Evolutionary conservation across 1,139 yeast genomes (phyloP).

Genomic region (Scheffersomyces titani): DNA sequence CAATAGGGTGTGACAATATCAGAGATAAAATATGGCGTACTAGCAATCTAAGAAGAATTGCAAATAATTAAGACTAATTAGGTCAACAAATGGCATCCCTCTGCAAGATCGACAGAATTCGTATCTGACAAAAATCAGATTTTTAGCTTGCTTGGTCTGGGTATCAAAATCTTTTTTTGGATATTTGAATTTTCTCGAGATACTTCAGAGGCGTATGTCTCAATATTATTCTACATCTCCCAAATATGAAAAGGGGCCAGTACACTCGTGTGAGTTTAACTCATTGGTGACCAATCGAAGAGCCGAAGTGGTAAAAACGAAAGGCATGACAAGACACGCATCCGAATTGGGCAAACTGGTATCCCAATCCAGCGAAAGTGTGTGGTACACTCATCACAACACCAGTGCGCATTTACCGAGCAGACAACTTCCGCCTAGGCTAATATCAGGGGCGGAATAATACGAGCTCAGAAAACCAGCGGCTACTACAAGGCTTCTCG

Average conservation of each 20-base stretch:
- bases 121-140: too few species aligned
- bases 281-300: background rate
- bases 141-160: too few species aligned
- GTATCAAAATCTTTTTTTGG: background rate
- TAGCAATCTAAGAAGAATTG: background rate
- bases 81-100: background rate
- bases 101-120: background rate
- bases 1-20: background rate
- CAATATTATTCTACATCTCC: too few species aligned
- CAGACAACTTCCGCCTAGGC: background rate
- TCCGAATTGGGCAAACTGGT: background rate
- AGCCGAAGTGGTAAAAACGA: background rate
- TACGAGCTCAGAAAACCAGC: background rate
- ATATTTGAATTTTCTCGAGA: background rate
- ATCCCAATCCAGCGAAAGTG: background rate
- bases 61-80: background rate
- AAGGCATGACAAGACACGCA: background rate
- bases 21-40: background rate
- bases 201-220: too few species aligned
- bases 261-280: background rate
- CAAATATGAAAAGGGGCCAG: background rate
- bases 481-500: background rate
- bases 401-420: background rate
- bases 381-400: background rate
- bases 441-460: background rate